A percentile compares a stretch with the other conserved stretches of the same genome.
Conservation (phyloP, 257 asterid species). For the Solanum arcanum region DNA sequence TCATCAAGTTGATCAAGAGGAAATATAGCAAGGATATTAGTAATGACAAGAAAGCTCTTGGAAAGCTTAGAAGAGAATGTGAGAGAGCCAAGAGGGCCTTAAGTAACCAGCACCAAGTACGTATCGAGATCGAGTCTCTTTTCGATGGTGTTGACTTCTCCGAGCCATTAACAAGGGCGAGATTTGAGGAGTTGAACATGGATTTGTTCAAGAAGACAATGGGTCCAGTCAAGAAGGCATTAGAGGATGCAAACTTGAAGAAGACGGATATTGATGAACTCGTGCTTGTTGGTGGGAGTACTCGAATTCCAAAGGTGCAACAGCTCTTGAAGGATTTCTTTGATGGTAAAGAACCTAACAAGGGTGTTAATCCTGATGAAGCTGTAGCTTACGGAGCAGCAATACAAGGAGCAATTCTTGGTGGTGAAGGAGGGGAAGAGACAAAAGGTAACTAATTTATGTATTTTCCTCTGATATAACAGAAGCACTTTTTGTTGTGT, state of each 20-base stretch:
- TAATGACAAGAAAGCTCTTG: conserved; percentile 10
- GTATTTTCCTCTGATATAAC: not conserved
- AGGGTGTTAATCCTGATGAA: conserved; percentile 18
- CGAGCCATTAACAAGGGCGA: conserved; percentile 12
- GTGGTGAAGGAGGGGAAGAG: conserved; percentile 8
- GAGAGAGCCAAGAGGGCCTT: conserved; percentile 18
- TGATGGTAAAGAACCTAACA: conserved; percentile 18
- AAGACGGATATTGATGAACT: conserved; percentile 14
- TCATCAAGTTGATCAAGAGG: conserved; percentile 6
- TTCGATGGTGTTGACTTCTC: conserved; percentile 16
- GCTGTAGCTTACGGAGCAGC: conserved; percentile 25
- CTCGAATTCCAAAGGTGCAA: conserved; percentile 25
- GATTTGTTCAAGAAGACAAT: conserved; percentile 18
- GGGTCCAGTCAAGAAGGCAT: conserved; percentile 17
- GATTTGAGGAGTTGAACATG: conserved; percentile 14
- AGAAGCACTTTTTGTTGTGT: not conserved
- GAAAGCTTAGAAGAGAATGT: conserved; percentile 14
- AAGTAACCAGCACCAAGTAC: conserved; percentile 15
- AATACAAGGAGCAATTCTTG: conserved; percentile 16
- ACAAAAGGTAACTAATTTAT: not conserved
- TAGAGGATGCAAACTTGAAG: conserved; percentile 11
- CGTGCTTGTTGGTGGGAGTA: conserved; percentile 22
- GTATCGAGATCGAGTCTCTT: conserved; percentile 10
- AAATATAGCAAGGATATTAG: conserved; percentile 15
- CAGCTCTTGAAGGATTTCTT: conserved; percentile 21